These are phyloP conservation scores for Termitomyces sp. DNA, from an alignment of 768 basidiomycete species.

Conservation along the genomic window DNA sequence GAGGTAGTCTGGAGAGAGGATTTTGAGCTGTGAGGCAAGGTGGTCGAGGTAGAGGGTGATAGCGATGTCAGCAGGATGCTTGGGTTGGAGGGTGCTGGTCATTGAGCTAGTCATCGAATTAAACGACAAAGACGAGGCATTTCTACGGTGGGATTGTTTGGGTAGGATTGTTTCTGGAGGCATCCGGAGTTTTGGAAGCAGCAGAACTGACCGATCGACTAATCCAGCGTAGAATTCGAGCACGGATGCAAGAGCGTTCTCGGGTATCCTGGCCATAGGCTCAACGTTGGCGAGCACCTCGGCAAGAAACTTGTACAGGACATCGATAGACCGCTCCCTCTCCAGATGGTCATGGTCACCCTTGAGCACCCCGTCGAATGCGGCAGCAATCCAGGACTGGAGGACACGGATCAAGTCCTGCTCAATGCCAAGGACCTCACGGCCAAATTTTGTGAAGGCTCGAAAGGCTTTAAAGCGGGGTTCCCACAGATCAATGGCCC, in stretches of 20 bases:
- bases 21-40: constrained; percentile 57
- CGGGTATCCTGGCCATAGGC: constrained; percentile 57
- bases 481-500: constrained; percentile 72
- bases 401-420: constrained; percentile 49
- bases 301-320: constrained; percentile 56
- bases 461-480: constrained; percentile 63
- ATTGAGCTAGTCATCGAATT: constrained; percentile 34
- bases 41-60: constrained; percentile 62
- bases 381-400: constrained; percentile 52
- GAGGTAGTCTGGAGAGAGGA: constrained; percentile 52
- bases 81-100: constrained; percentile 27
- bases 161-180: constrained; percentile 17
- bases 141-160: constrained; percentile 46
- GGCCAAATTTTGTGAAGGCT: constrained; percentile 58
- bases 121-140: constrained; percentile 60
- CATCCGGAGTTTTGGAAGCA: constrained; percentile 30
- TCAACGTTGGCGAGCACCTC: constrained; percentile 46
- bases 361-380: neutral
- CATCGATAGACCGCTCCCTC: constrained; percentile 60
- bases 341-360: constrained; percentile 40
- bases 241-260: constrained; percentile 52
- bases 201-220: constrained; percentile 49
- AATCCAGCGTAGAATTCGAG: constrained; percentile 58
- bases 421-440: constrained; percentile 65
- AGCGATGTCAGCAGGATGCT: constrained; percentile 61